Percentiles rank a stretch among this genome's conserved stretches.
phyloP scores from a whole-genome alignment of 2,329 filamentous ascomycete species.

The Trichophyton verrucosum region DNA sequence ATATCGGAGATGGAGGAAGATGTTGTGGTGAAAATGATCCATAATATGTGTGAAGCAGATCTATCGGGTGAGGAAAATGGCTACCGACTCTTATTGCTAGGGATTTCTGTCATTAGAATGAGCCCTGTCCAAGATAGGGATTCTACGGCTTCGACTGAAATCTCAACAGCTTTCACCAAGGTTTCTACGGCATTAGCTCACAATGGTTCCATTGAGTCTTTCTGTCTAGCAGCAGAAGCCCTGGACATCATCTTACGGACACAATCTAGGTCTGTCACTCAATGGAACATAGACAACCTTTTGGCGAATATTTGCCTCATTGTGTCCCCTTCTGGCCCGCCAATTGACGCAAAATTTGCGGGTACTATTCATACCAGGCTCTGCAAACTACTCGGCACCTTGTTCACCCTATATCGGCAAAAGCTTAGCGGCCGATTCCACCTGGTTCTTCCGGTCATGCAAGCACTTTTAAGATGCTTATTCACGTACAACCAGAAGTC shows the following conservation, averaged over 20 bases:
- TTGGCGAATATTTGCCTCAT: conserved; percentile 27
- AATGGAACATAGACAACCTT: conserved; percentile 35
- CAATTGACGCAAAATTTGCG: conserved; percentile 22
- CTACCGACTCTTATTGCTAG: conserved; percentile 26
- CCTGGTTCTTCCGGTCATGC: conserved; percentile 44
- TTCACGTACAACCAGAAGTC: conserved; percentile 36
- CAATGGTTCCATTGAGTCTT: conserved; percentile 27
- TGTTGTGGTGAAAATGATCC: conserved; percentile 21
- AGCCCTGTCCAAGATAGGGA: conserved; percentile 29
- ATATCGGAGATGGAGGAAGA: conserved; percentile 25
- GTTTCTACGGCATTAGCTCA: conserved; percentile 21
- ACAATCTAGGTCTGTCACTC: conserved; percentile 31
- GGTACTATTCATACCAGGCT: conserved; percentile 41
- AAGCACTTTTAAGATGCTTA: conserved; percentile 43
- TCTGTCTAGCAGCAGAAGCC: conserved; percentile 30
- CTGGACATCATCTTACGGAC: conserved; percentile 29
- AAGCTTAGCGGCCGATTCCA: conserved; percentile 50
- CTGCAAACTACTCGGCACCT: conserved; percentile 40
- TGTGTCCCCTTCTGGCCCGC: conserved; percentile 25
- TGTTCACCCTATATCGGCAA: conserved; percentile 46
- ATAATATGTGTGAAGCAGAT: conserved; percentile 21
- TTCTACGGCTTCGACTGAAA: conserved; percentile 22
- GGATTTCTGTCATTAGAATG: conserved; percentile 25
- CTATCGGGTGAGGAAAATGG: conserved; percentile 20
- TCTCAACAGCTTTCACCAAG: conserved; percentile 27